These are phyloP conservation scores for Citropsis articulata DNA, from an alignment of 345 rosid genomes.

Conservation along the genomic window DNA sequence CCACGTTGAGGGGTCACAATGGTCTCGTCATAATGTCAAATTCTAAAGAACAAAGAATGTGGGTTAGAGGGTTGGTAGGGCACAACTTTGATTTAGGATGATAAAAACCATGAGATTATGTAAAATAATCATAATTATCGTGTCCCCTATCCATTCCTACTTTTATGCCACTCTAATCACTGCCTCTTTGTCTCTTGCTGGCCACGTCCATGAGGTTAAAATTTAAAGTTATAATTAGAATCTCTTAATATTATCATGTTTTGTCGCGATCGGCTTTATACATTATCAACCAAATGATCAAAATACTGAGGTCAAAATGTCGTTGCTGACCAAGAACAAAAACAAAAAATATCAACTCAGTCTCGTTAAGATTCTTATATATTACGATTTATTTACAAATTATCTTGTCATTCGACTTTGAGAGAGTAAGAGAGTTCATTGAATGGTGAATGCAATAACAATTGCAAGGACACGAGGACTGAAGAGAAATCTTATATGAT, in stretches of 20 bases:
- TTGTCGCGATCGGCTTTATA: background rate
- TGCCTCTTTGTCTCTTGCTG: conserved; percentile 33
- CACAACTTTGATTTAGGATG: conserved; percentile 23
- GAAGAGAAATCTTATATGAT: background rate
- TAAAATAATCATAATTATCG: conserved; percentile 30
- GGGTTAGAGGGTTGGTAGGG: conserved; percentile 28
- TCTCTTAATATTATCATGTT: background rate
- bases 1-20: conserved; percentile 14
- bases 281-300: background rate
- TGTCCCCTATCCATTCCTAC: conserved; percentile 31
- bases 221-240: background rate
- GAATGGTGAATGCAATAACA: background rate
- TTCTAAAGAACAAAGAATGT: conserved; percentile 4
- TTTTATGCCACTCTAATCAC: conserved; percentile 40
- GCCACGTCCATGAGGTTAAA: conserved; percentile 11
- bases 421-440: background rate
- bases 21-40: background rate
- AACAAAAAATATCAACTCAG: background rate
- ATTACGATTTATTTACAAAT: background rate
- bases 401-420: background rate
- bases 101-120: conserved; percentile 15
- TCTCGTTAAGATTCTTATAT: background rate
- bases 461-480: too few species aligned
- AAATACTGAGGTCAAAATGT: background rate
- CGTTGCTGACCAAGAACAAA: background rate